These are phyloP conservation scores for Daedaleopsis nitida DNA, from an alignment of 768 basidiomycete species.

Conservation along the genomic window DNA sequence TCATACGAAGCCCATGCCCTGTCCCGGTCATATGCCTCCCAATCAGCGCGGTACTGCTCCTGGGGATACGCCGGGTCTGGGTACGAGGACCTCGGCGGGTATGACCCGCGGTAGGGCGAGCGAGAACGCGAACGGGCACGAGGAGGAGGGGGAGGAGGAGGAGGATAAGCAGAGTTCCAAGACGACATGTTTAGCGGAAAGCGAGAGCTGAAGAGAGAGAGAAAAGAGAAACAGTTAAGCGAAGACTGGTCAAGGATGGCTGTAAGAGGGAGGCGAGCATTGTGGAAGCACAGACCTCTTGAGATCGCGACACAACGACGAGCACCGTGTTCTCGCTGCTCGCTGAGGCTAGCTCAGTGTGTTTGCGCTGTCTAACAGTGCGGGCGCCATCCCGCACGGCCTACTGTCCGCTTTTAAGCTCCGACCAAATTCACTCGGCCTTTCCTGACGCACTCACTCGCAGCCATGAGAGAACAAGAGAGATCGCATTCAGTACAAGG, in stretches of 20 bases:
- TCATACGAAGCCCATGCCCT: slow-evolving; percentile 66
- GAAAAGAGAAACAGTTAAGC: slow-evolving; percentile 55
- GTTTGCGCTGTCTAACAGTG: slow-evolving; percentile 62
- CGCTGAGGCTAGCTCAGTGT: slow-evolving; percentile 43
- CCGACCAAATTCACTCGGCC: slow-evolving; percentile 39
- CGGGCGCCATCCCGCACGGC: slow-evolving; percentile 17
- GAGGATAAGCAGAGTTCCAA: slow-evolving; percentile 75
- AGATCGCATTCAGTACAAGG: slow-evolving; percentile 13
- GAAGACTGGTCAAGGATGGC: slow-evolving; percentile 71
- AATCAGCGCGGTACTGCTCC: slow-evolving; percentile 63
- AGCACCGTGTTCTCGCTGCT: slow-evolving; percentile 39
- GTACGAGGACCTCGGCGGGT: slow-evolving; percentile 57
- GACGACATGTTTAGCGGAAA: slow-evolving; percentile 68
- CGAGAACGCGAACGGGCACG: slow-evolving; percentile 83
- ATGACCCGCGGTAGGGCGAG: slow-evolving; percentile 60
- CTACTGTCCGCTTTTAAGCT: slow-evolving; percentile 38
- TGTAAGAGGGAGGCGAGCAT: slow-evolving; percentile 80
- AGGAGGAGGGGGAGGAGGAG: slow-evolving; percentile 54
- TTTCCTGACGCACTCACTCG: not conserved
- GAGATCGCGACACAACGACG: slow-evolving; percentile 46
- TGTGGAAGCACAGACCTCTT: slow-evolving; percentile 92
- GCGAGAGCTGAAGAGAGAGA: slow-evolving; percentile 45
- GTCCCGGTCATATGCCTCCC: slow-evolving; percentile 76
- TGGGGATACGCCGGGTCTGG: slow-evolving; percentile 56
- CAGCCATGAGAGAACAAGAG: not conserved